Base-by-base conservation (phyloP, 306 rosid genomes). In the Vigna radiata region DNA sequence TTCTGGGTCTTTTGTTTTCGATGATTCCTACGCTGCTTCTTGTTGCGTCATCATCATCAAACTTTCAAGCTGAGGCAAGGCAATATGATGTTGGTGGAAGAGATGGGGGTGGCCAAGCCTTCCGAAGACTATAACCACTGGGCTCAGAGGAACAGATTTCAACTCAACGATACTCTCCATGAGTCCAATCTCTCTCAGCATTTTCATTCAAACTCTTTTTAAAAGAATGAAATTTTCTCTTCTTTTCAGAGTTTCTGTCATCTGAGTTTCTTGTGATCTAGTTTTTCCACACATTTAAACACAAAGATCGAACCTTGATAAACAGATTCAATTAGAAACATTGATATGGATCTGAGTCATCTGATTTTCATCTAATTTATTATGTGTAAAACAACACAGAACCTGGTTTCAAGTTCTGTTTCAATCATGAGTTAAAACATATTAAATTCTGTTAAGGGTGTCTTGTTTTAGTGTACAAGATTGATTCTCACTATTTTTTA, bases 161-260 rank as follows among this genome's bases (percentile, higher is more conserved):
- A 81, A 84, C 86, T 93, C 84, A 90, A 93, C 23, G 96, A 93
- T 80, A 90, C 90, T 23, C 94, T 93, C 17, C 16, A 93, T 93
- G 83, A 85, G 89, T 41, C 5, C 63, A 41, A 52, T 58, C 5
- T 29, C 17, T 44, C 2, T 61, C 33, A 41, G 0, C 39, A 8
- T 37, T 62, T 37, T n/a, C 15, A 36, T 63, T 15, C 0, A 1
- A 7, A 10, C 14, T 55, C 4, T 25, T 25, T 12, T 25, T 21
- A 21, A 21, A 21, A 21, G 21, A 21, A 21, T 21, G 21, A 21
- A 21, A n/a, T n/a, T 36, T 12, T 56, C 14, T 13, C 8, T 25
- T 0, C 8, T 23, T 5, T 56, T 56, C n/a, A 17, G 4, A n/a
- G 18, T 13, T 25, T 16, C 17, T 2, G 44, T 8, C 17, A 1